phyloP scores from a whole-genome alignment of 495 filamentous ascomycete species.

The Daldinia loculata region DNA sequence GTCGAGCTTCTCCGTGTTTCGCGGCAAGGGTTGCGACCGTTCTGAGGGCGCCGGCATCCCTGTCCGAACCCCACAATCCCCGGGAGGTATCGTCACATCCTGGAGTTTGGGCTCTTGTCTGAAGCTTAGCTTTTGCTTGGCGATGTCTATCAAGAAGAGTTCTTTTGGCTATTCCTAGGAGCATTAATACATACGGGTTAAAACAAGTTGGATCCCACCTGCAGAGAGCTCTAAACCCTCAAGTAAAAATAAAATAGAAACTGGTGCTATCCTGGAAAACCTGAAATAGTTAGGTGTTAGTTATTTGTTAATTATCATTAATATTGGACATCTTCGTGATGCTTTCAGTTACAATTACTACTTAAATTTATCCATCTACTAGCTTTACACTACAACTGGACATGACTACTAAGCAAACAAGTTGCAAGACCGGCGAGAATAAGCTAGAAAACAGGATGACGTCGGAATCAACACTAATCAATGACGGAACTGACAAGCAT shows the following conservation, averaged over 20 bases:
- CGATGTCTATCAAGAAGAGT: not conserved
- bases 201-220: not conserved
- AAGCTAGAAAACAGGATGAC: not conserved
- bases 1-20: conserved; percentile 34
- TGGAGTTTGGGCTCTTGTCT: conserved; percentile 7
- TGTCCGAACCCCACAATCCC: conserved; percentile 27
- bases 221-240: no score
- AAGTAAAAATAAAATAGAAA: no score
- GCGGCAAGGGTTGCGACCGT: conserved; percentile 26
- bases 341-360: not conserved
- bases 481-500: not conserved
- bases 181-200: not conserved
- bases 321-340: not conserved
- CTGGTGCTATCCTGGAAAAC: no score
- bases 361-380: not conserved
- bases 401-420: not conserved
- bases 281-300: no score
- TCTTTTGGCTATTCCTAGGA: not conserved
- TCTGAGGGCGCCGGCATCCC: conserved; percentile 20
- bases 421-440: not conserved
- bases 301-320: no score
- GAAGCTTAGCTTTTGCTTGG: conserved; percentile 33
- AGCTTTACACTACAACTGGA: not conserved
- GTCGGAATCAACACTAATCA: not conserved
- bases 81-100: conserved; percentile 25